Conservation (phyloP, 768 basidiomycete genomes). For the Tylopilus intermedius region DNA sequence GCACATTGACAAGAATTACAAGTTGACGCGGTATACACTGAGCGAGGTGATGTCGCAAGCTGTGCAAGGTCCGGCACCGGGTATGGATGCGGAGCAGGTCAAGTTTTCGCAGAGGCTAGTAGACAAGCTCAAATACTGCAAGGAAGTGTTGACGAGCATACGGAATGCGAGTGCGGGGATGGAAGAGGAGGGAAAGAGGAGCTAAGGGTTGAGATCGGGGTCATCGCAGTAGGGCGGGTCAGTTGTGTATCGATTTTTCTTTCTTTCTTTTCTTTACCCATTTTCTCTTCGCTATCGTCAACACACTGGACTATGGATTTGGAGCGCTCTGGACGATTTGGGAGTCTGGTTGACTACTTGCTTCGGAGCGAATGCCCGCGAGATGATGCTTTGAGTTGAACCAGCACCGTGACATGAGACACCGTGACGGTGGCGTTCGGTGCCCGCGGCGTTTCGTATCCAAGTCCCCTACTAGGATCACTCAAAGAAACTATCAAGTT, state of each 20-base stretch:
- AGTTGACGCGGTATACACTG: constrained; percentile 67
- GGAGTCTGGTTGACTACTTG: no score
- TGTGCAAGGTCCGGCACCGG: constrained; percentile 22
- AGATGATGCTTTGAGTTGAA: no score
- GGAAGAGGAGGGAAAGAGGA: constrained; percentile 11
- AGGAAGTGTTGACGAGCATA: constrained; percentile 75
- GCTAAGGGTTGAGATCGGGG: neutral
- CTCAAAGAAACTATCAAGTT: no score
- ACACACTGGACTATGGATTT: neutral
- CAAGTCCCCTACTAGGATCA: no score
- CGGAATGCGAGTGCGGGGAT: constrained; percentile 49
- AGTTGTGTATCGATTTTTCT: neutral
- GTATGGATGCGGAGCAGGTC: constrained; percentile 47
- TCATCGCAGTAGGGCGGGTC: constrained; percentile 11
- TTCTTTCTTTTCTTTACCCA: neutral
- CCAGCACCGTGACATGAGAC: no score
- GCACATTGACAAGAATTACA: constrained; percentile 87
- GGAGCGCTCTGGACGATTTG: no score
- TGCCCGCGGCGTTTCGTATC: no score
- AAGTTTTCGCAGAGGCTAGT: constrained; percentile 63
- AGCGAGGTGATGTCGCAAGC: constrained; percentile 63
- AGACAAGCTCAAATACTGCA: constrained; percentile 74
- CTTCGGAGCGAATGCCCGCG: neutral
- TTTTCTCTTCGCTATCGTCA: neutral
- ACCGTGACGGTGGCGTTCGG: no score